Conservation (phyloP, 2,329 filamentous ascomycete species). For the Pestalotiopsis sp. region DNA sequence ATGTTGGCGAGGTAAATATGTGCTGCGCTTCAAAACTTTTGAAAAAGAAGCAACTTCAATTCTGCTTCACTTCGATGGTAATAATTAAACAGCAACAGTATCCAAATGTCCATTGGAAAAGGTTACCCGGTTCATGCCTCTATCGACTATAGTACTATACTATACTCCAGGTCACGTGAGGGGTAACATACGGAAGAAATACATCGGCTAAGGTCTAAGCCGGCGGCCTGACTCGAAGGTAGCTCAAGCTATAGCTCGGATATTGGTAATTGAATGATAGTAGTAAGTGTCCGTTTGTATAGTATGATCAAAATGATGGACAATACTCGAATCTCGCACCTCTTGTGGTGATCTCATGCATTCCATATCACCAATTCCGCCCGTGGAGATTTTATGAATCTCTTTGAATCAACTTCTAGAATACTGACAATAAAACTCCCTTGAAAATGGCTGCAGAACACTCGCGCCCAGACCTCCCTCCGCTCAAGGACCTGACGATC, state of each 20-base stretch:
- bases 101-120: background rate
- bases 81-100: background rate
- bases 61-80: too few relatives aligned
- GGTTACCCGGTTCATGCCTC: background rate
- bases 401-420: background rate
- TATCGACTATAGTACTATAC: background rate
- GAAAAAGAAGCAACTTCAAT: too few relatives aligned
- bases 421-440: background rate
- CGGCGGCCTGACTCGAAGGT: background rate
- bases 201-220: background rate
- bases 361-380: background rate
- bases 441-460: background rate
- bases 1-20: constrained; percentile 29
- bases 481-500: constrained; percentile 61
- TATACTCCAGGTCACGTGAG: background rate
- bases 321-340: background rate
- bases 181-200: background rate
- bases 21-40: background rate
- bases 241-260: background rate
- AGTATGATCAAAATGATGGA: background rate
- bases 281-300: background rate
- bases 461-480: background rate
- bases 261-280: background rate
- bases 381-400: background rate
- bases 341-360: background rate